These are phyloP conservation scores for Suillus hirtellus DNA, from an alignment of 768 basidiomycete species.

Conservation along the genomic window DNA sequence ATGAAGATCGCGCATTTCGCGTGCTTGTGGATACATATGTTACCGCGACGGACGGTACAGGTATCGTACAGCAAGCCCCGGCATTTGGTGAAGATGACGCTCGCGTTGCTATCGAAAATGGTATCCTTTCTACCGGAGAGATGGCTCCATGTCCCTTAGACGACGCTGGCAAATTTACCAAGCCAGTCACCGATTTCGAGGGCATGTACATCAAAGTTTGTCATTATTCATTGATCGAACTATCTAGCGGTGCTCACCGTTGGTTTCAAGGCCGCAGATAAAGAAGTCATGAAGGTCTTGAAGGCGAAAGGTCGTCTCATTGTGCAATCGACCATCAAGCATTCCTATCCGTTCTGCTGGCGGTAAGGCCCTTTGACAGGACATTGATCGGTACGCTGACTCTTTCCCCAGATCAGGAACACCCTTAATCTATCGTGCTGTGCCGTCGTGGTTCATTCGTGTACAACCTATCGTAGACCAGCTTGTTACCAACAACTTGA, in stretches of 20 bases:
- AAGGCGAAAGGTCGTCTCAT: conserved; percentile 87
- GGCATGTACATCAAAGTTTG: conserved; percentile 88
- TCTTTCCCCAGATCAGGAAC: conserved; percentile 72
- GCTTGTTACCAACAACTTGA: conserved; percentile 86
- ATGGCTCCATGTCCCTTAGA: conserved; percentile 97
- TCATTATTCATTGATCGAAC: conserved; percentile 5
- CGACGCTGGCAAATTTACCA: conserved; percentile 84
- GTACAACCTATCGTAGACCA: conserved; percentile 84
- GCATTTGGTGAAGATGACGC: conserved; percentile 99
- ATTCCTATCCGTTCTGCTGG: conserved; percentile 98
- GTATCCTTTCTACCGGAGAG: conserved; percentile 82
- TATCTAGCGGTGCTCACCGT: conserved; percentile 7
- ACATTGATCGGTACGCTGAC: conserved; percentile 3
- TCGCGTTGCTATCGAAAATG: conserved; percentile 83
- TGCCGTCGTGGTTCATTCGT: conserved; percentile 94
- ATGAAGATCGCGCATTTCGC: conserved; percentile 85
- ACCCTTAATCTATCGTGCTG: conserved; percentile 92
- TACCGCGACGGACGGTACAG: conserved; percentile 90
- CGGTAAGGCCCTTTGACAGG: conserved; percentile 44
- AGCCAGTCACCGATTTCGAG: conserved; percentile 85
- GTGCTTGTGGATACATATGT: conserved; percentile 93
- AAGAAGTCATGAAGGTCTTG: conserved; percentile 87
- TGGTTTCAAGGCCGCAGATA: conserved; percentile 78
- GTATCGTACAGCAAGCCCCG: conserved; percentile 98
- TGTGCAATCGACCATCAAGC: conserved; percentile 81